phyloP scores from a whole-genome alignment of 148 eudicot species.

The Hydrangea macrophylla region DNA sequence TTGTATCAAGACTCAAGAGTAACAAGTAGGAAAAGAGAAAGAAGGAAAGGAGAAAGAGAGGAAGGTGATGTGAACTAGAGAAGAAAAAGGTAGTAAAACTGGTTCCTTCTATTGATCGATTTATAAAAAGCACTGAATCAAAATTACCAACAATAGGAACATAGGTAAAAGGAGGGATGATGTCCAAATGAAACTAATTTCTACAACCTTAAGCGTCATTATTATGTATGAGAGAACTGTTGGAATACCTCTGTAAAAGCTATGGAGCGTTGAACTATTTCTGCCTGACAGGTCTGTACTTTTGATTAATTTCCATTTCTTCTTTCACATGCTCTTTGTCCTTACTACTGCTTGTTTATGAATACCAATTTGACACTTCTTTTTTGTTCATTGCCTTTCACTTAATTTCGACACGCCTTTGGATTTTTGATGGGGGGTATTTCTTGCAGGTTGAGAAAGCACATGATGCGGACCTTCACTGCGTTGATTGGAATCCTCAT shows the following conservation, averaged over 20 bases:
- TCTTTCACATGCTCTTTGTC: background rate
- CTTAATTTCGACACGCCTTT: background rate
- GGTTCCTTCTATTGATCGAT: too few species aligned
- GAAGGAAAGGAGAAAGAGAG: too few species aligned
- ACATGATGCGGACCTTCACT: constrained; percentile 87
- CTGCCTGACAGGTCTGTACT: background rate
- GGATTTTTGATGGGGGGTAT: background rate
- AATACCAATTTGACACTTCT: background rate
- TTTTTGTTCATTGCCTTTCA: background rate
- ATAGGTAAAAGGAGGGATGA: too few species aligned
- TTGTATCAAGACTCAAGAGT: too few species aligned
- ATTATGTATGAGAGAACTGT: background rate
- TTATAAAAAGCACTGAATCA: background rate
- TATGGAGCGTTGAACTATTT: background rate
- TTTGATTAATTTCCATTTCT: background rate
- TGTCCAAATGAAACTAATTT: background rate
- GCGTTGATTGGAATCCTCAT: constrained; percentile 95
- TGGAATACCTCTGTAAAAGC: background rate
- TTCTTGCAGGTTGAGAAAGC: constrained; percentile 84
- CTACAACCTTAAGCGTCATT: too few species aligned
- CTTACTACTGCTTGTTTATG: background rate
- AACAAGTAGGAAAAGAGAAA: too few species aligned
- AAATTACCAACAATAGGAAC: too few species aligned
- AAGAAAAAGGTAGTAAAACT: too few species aligned
- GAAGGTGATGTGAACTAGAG: too few species aligned